Conservation (phyloP, 495 filamentous ascomycete species). For the Hyaloscypha hepaticicola region DNA sequence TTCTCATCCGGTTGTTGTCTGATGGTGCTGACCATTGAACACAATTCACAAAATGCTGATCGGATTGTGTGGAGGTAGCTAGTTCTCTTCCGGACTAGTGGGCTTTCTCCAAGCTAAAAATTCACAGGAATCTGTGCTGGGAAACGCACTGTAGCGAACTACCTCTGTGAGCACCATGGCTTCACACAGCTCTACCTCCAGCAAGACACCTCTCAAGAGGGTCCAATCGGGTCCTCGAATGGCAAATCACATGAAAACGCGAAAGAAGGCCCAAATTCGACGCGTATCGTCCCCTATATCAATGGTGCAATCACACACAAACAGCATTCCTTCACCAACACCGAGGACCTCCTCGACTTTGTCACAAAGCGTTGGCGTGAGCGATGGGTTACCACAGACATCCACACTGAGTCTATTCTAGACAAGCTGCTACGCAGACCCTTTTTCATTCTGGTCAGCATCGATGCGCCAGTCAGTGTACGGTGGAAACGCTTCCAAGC, state of each 20-base stretch:
- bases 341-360: conserved; percentile 70
- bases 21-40: background rate
- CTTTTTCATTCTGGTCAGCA: conserved; percentile 88
- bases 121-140: conserved; percentile 76
- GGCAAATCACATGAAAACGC: conserved; percentile 18
- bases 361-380: conserved; percentile 82
- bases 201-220: conserved; percentile 7
- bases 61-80: conserved; percentile 74
- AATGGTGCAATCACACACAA: conserved; percentile 31
- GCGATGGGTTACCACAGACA: conserved; percentile 80
- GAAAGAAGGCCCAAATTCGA: conserved; percentile 35
- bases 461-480: conserved; percentile 83
- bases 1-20: background rate
- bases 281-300: conserved; percentile 34
- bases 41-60: conserved; percentile 68
- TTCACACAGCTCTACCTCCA: conserved; percentile 61
- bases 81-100: background rate
- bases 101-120: background rate
- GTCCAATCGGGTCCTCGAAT: conserved; percentile 17
- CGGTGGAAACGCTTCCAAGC: conserved; percentile 71
- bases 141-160: conserved; percentile 76
- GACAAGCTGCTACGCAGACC: conserved; percentile 75
- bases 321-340: conserved; percentile 51
- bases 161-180: conserved; percentile 72
- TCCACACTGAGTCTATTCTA: conserved; percentile 64